Base-by-base conservation (phyloP, 1,139 yeast species). In the Arxiozyma heterogenica region DNA sequence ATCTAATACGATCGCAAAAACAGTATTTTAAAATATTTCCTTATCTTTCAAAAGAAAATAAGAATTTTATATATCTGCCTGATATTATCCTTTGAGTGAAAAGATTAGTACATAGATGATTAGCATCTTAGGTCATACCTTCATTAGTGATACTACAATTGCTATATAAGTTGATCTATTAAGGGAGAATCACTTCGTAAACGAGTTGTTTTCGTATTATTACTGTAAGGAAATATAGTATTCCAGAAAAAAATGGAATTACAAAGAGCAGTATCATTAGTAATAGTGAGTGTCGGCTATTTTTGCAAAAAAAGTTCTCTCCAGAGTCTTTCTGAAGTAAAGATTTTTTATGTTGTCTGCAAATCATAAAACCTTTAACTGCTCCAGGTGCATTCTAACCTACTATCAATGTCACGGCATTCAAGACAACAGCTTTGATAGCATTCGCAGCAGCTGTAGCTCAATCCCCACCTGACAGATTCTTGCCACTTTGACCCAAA, bases 401-500 rank as follows among this genome's bases (percentile, higher is more conserved):
- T 7, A 46, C 20, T 2, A n/a, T 30, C 39, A 46, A 38, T 18
- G 49, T 46, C 12, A 46, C 1, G 18, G 30, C 39, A 42, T 49
- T 49, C 17, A 2, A 15, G 1, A 49, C 3, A 17, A 49, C 46
- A 2, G 39, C 17, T 21, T 49, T 15, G 15, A 49, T 30, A 30
- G 51, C 51, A 21, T 41, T 23, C 7, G 25, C 18, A 39, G 41
- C 44, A 49, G 44, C 42, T 15, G 3, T 50, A 44, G 17, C 42
- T 25, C 44, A 44, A 44, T 50, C 48, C 9, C 47, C 47, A 25
- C 52, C 52, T 2, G 6, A 44, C 18, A 44, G 44, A 50, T 23
- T 44, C 48, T n/a, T 18, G 39, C 52, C 52, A 50, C 52, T 23
- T 50, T 50, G 4, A 38, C 44, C 44, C 44, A 43, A 22, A 43